A percentile compares a stretch with the other conserved stretches of the same genome.
phyloP scores from a whole-genome alignment of 768 basidiomycete genomes.

The Leccinum broughii region DNA sequence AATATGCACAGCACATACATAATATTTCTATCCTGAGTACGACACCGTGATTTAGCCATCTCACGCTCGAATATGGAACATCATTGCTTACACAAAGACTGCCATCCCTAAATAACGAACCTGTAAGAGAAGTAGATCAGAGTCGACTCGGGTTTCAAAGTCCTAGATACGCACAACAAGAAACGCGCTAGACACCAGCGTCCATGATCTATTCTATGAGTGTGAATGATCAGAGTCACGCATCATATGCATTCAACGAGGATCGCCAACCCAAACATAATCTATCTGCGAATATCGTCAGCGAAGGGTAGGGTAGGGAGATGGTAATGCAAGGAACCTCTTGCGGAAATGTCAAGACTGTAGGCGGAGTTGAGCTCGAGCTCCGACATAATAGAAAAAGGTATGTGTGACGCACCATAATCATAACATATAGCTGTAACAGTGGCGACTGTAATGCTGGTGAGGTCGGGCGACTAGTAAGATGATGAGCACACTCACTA shows the following conservation, averaged over 20 bases:
- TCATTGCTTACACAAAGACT: conserved; percentile 12
- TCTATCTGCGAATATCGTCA: conserved; percentile 15
- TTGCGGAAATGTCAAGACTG: conserved; percentile 18
- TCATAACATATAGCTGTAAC: conserved; percentile 18
- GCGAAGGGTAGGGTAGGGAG: background rate
- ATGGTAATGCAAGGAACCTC: conserved; percentile 14
- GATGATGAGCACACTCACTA: conserved; percentile 6
- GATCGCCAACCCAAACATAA: conserved; percentile 22
- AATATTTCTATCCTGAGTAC: conserved; percentile 7
- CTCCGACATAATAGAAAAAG: background rate
- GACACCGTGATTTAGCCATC: conserved; percentile 1
- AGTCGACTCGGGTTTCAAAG: background rate
- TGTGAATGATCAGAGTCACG: background rate
- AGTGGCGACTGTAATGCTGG: conserved; percentile 11
- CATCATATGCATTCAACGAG: background rate
- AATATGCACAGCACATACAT: conserved; percentile 2
- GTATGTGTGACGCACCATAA: conserved; percentile 16
- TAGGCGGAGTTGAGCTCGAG: background rate
- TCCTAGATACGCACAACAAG: conserved; percentile 14
- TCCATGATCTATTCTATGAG: conserved; percentile 20
- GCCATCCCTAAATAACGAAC: conserved; percentile 20
- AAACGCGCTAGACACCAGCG: conserved; percentile 14
- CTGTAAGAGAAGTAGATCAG: conserved; percentile 7
- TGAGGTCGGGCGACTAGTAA: conserved; percentile 3
- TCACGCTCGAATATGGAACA: background rate